Percentiles rank a stretch among this genome's conserved stretches.
phyloP scores from a whole-genome alignment of 805 yeast species.

The Allodekkera sacchari region DNA sequence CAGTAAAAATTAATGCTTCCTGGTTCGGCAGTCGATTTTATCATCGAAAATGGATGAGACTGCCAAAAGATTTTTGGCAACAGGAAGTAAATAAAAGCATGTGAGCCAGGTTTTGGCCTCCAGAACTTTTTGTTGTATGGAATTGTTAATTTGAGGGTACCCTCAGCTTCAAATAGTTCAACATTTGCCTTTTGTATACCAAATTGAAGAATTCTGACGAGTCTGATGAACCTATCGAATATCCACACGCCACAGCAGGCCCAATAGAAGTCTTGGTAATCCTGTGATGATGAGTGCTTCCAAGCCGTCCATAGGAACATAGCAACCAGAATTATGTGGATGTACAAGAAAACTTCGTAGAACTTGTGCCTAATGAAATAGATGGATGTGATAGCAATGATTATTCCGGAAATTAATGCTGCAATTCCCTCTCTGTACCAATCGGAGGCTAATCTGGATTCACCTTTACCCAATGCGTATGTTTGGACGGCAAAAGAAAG shows the following conservation, averaged over 20 bases:
- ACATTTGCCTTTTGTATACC: slow-evolving; percentile 14
- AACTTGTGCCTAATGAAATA: slow-evolving; percentile 35
- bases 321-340: slow-evolving; percentile 51
- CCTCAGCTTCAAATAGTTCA: slow-evolving; percentile 33
- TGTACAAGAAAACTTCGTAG: slow-evolving; percentile 53
- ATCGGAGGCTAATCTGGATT: slow-evolving; percentile 18
- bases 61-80: slow-evolving; percentile 37
- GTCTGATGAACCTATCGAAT: slow-evolving; percentile 43
- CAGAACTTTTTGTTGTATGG: slow-evolving; percentile 38
- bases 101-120: slow-evolving; percentile 50
- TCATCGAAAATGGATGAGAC: slow-evolving; percentile 64
- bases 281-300: slow-evolving; percentile 39
- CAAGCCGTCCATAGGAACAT: slow-evolving; percentile 48
- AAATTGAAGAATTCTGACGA: slow-evolving; percentile 24
- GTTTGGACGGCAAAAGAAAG: slow-evolving; percentile 22
- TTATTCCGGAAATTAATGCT: slow-evolving; percentile 31
- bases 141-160: slow-evolving; percentile 38
- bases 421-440: slow-evolving; percentile 26
- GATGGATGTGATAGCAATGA: slow-evolving; percentile 38
- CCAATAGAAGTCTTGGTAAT: slow-evolving; percentile 26
- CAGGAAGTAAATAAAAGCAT: slow-evolving; percentile 51
- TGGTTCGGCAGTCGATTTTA: slow-evolving; percentile 28
- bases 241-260: slow-evolving; percentile 42
- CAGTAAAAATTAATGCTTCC: slow-evolving; percentile 34
- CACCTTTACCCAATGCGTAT: slow-evolving; percentile 12